Percentiles rank a stretch among this genome's conserved stretches.
phyloP scores from a whole-genome alignment of 2,329 filamentous ascomycete genomes.

The Arthrinium puccinioides region DNA sequence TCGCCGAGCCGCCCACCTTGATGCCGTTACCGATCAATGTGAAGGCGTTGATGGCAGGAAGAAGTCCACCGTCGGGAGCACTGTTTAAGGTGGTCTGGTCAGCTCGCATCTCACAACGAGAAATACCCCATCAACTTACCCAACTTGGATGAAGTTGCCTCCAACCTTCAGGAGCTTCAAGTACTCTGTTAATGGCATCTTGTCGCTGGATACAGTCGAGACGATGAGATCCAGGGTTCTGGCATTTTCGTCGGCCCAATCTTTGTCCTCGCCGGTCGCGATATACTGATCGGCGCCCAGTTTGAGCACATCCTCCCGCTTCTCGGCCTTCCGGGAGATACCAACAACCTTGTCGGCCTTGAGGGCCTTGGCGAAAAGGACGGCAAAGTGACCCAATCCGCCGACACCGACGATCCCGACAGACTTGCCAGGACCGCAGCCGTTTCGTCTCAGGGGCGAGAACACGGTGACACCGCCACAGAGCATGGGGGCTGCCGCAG shows the following conservation, averaged over 20 bases:
- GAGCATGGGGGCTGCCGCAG: constrained; percentile 25
- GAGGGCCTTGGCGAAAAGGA: constrained; percentile 8
- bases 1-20: constrained; percentile 37
- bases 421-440: constrained; percentile 8
- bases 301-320: constrained; percentile 8
- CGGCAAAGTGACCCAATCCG: constrained; percentile 7
- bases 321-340: constrained; percentile 7
- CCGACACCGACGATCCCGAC: constrained; percentile 8
- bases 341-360: constrained; percentile 8
- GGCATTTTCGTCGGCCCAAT: constrained; percentile 6
- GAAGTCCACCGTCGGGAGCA: constrained; percentile 48
- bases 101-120: not conserved
- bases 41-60: constrained; percentile 44
- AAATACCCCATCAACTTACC: not conserved
- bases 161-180: constrained; percentile 5
- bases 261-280: constrained; percentile 8
- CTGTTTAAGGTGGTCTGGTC: constrained; percentile 4
- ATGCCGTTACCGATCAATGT: constrained; percentile 49
- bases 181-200: constrained; percentile 8
- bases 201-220: constrained; percentile 8
- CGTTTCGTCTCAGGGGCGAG: constrained; percentile 7
- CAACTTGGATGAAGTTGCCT: constrained; percentile 8
- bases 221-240: constrained; percentile 7
- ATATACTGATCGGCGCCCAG: constrained; percentile 8
- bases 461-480: constrained; percentile 8